Percentiles rank a stretch among this genome's conserved stretches.
Evolutionary conservation across 768 basidiomycete species (phyloP).

Genomic region (Naganishia vaughanmartiniae): DNA sequence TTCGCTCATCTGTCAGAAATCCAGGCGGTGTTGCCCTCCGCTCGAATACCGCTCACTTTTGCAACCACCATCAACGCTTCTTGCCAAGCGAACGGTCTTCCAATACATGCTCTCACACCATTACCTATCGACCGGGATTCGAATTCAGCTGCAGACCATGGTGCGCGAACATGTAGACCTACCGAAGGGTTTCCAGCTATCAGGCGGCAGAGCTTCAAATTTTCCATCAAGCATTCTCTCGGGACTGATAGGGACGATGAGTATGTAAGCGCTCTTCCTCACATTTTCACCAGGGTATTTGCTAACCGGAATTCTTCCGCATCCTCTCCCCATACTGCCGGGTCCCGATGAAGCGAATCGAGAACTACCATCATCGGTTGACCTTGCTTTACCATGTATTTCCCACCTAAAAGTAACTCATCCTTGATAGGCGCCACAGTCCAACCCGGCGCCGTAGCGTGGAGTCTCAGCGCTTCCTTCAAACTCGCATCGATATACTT

Average conservation of each 20-base stretch:
- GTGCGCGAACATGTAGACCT: background rate
- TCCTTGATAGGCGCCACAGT: constrained; percentile 52
- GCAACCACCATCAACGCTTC: constrained; percentile 56
- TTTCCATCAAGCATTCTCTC: constrained; percentile 59
- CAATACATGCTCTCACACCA: constrained; percentile 50
- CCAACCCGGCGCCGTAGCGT: constrained; percentile 54
- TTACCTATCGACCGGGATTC: constrained; percentile 55
- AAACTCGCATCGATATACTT: constrained; percentile 54
- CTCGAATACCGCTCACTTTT: constrained; percentile 26
- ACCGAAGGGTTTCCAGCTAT: constrained; percentile 36
- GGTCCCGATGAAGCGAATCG: constrained; percentile 54
- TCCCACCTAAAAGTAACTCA: constrained; percentile 53
- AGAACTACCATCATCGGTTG: constrained; percentile 46
- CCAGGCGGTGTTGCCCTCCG: background rate
- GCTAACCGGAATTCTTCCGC: constrained; percentile 46
- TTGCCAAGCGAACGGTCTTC: constrained; percentile 58
- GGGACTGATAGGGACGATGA: constrained; percentile 39
- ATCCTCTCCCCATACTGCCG: constrained; percentile 58
- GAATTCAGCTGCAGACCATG: constrained; percentile 14
- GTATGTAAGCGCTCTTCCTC: background rate
- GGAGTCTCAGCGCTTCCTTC: constrained; percentile 53
- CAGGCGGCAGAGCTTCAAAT: constrained; percentile 56
- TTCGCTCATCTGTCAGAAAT: background rate
- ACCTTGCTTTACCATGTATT: constrained; percentile 54
- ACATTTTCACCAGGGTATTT: background rate